Base-by-base conservation (phyloP, 345 rosid species). In the Carallia pectinifolia region DNA sequence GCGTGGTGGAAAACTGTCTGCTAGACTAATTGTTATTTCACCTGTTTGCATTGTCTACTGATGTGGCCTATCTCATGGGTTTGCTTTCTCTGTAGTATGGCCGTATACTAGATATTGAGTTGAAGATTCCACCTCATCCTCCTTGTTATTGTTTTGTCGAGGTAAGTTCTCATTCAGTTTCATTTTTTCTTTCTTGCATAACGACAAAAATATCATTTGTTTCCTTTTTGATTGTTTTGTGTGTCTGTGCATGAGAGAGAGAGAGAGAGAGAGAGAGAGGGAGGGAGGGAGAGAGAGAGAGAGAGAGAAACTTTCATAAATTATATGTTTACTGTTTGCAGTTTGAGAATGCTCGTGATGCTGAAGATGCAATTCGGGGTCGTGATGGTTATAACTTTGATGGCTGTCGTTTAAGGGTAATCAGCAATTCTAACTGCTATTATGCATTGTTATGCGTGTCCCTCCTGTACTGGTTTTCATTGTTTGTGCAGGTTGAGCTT, bases 91-190 rank as follows among this genome's bases (percentile, higher is more conserved):
- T 81, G 69, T 71, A 92, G 98, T 90, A 92, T 81, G 98, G 98
- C 44, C 91, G 96, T 50, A 87, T 94, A 67, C 76, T 90, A 75
- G 97, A 91, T 78, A 90, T 94, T 54, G 97, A 95, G 69, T 78
- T 95, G 91, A 95, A 92, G 87, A 83, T 92, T 75, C 98, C 97
- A 2, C 97, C 91, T 61, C 94, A 92, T 12, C 98, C 99, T 75
- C 99, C 99, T 23, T 84, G 97, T 72, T 95, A 92, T 79, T 90
- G 90, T 79, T 95, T 95, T 81, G 96, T 95, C 23, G 99, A 95
- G 97, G 99, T 95, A 88, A 19, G 16, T 27, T 71, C 12, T 67
- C 44, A 13, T 30, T 17, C 29, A 3, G 4, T 5, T 7, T 13
- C 12, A 38, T 27, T 9, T 40, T 13, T 6, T 23, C 23, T 23